Base-by-base conservation (phyloP, 495 filamentous ascomycete species). In the Aspergillus haitiensis region DNA sequence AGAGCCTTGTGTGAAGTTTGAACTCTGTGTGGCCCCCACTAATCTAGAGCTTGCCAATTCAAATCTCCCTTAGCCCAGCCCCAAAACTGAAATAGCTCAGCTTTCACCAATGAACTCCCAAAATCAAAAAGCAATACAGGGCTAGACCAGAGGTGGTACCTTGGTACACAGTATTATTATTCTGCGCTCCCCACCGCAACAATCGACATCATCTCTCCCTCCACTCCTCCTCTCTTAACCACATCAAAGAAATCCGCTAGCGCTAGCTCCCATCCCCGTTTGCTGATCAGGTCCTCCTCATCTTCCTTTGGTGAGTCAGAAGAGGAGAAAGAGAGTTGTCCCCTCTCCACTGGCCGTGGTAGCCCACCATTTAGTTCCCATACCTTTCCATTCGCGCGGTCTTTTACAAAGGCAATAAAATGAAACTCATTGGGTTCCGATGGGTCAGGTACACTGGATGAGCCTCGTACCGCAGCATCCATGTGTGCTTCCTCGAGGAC, bases 321-420 rank as follows among this genome's bases (percentile, higher is more conserved):
- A 27, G 21, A 27, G 3, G 21, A 27, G 21, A 27, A 47, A 42
- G 5, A 42, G 7, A 94, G 68, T 11, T 62, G 60, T 1, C 91
- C 91, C n/a, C 88, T 76, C 35, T 88, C 79, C 33, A 94, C 56
- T 4, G 91, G 91, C 0, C 91, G 90, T 60, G 87, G 86, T 59
- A 90, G 67, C 0, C 82, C 71, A 6, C 92, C 91, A 78, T 95
- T 90, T 52, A 96, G 75, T 77, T 95, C 92, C 85, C 91, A 95
- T 39, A 95, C 72, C 31, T 83, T 78, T 27, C 84, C 78, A 58
- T 77, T 72, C n/a, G 70, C 74, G 3, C 21, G 21, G 5, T 79
- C 81, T 75, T 89, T 91, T 32, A 93, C 88, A 73, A 95, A 93
- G 45, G 83, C 87, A 35, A 95, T 82, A 69, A 91, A 94, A 75